Conservation (phyloP, 2,329 filamentous ascomycete genomes). For the Cladosporium sp. region DNA sequence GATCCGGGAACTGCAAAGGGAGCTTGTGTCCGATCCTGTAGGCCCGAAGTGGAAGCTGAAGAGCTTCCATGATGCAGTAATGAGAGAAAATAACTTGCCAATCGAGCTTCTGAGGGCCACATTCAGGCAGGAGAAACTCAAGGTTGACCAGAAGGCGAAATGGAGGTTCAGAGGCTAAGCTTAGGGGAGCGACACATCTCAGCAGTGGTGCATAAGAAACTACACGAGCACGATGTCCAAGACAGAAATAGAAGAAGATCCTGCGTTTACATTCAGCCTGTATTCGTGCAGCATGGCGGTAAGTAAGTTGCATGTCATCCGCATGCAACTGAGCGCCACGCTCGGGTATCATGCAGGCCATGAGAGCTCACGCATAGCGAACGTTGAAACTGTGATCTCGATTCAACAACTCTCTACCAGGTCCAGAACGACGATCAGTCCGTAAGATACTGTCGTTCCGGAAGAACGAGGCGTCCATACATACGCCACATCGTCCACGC, state of each 20-base stretch:
- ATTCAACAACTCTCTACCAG: background rate
- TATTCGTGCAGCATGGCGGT: no score
- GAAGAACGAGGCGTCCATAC: background rate
- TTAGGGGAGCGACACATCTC: no score
- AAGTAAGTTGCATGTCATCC: background rate
- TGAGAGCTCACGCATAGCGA: background rate
- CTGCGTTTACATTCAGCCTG: no score
- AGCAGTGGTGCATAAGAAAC: no score
- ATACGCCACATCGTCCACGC: background rate
- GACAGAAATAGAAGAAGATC: no score
- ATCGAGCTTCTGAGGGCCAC: constrained; percentile 52
- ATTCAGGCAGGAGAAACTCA: constrained; percentile 40
- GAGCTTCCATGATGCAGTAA: constrained; percentile 52
- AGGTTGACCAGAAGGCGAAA: background rate
- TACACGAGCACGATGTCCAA: no score
- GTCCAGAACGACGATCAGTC: background rate
- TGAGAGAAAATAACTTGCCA: constrained; percentile 51
- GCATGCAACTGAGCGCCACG: background rate
- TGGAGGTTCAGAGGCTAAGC: background rate
- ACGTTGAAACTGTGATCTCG: background rate
- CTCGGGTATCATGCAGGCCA: background rate
- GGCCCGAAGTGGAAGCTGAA: constrained; percentile 42
- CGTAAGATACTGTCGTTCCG: background rate
- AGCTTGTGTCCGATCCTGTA: constrained; percentile 39
- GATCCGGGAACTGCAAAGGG: constrained; percentile 47